Percentiles rank a stretch among this genome's conserved stretches.
phyloP scores from a whole-genome alignment of 495 filamentous ascomycete genomes.

The Copromyces sp. region DNA sequence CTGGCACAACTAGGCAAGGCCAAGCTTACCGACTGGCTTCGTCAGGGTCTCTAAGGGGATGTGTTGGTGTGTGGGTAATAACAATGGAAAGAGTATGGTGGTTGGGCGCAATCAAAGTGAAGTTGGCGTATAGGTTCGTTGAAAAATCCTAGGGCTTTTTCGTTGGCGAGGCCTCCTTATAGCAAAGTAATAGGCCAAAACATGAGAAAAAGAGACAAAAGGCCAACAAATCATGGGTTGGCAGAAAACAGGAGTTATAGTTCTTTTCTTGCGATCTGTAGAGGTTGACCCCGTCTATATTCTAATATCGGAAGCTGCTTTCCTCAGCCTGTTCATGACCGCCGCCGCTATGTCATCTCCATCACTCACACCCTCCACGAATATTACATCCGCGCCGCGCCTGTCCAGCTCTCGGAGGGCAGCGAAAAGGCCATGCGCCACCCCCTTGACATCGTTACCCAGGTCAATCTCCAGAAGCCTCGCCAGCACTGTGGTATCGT shows the following conservation, averaged over 20 bases:
- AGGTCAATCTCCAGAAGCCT: conserved; percentile 50
- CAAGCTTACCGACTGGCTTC: conserved; percentile 82
- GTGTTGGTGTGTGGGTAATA: neutral
- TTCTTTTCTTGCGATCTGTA: conserved; percentile 11
- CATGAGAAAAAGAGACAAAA: neutral
- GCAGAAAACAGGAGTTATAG: conserved; percentile 1
- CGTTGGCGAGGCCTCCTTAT: neutral
- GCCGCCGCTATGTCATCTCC: conserved; percentile 79
- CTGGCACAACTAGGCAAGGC: conserved; percentile 90
- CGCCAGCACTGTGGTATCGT: conserved; percentile 16
- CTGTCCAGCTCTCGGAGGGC: conserved; percentile 78
- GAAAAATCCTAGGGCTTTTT: neutral
- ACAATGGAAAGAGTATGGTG: neutral
- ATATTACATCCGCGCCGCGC: conserved; percentile 69
- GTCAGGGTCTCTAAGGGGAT: conserved; percentile 53
- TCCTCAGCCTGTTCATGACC: conserved; percentile 90
- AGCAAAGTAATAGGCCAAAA: neutral
- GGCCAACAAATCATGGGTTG: neutral
- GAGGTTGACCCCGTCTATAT: conserved; percentile 19
- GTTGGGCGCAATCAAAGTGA: neutral
- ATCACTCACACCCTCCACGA: conserved; percentile 82
- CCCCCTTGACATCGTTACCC: conserved; percentile 54
- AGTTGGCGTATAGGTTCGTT: neutral
- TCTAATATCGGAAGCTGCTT: conserved; percentile 60
- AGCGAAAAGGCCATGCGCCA: conserved; percentile 81